Evolutionary conservation across 225 moss, liverwort and hornwort genomes (phyloP), one percentile per base, ranked within the genome.

Genomic region (Thuidium tamariscinum): DNA sequence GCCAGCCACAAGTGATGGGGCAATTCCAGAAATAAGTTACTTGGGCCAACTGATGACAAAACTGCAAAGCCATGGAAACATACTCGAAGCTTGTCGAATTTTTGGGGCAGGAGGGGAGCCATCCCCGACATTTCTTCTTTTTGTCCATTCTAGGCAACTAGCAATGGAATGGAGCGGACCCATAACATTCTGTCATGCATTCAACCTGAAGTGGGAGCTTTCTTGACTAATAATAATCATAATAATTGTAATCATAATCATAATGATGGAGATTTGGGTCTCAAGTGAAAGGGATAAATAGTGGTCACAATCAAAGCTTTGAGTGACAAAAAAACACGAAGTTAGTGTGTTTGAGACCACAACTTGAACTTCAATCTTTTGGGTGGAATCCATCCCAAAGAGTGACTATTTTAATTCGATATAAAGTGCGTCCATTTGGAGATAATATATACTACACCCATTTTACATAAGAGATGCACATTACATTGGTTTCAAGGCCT

Each of bases 351-450:
- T n/a, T n/a, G 3, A 32, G 13, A 46, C 5, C 5, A 8, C 13
- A 49, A 32, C 49, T 74, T 1, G 4, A 46, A 20, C 32, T 48
- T 19, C 17, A 4, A 20, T 13, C 32, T 49, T 74, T 71, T 18
- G 46, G 32, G 34, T 74, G 74, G 51, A 51, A 34, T 13, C 20
- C 20, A 20, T 74, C 13, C 32, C 48, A 7, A 29, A 72, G 2
- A 72, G 6, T 10, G 16, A 46, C 1, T 49, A 7, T 49, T 49
- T 20, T 21, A 7, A 12, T 74, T 48, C 48, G 30, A 30, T 1
- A 11, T 8, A 49, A 48, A 46, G 2, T 19, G 32, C 20, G 32
- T 1, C 1, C 1, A 1, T 11, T 30, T 30, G 1, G 20, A 1
- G 13, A 49, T 12, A 13, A 32, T 20, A 32, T 49, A 11, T 11